These are phyloP conservation scores for Oryza officinalis DNA, from an alignment of 176 grass and related monocot genomes.

Conservation along the genomic window DNA sequence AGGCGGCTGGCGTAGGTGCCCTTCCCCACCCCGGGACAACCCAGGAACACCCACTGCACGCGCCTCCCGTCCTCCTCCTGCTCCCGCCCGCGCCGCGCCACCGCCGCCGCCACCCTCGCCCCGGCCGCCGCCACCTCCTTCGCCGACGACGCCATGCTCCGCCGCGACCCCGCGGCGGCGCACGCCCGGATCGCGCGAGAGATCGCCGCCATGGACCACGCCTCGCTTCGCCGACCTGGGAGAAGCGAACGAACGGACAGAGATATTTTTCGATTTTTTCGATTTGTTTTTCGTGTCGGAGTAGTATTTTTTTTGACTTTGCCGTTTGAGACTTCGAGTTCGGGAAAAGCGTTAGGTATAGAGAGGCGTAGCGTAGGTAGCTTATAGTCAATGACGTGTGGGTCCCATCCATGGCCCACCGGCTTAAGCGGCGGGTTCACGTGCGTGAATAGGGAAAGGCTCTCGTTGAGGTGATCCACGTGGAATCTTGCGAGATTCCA, in stretches of 20 bases:
- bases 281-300: background rate
- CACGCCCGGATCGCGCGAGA: constrained; percentile 44
- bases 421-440: background rate
- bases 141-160: constrained; percentile 23
- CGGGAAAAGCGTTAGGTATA: background rate
- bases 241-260: background rate
- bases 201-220: constrained; percentile 44
- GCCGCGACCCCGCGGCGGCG: constrained; percentile 5
- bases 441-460: background rate
- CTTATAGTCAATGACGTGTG: constrained; percentile 16
- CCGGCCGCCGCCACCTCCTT: constrained; percentile 16
- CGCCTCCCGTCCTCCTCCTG: constrained; percentile 47
- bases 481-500: constrained; percentile 18
- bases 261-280: constrained; percentile 31
- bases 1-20: constrained; percentile 97
- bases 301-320: background rate
- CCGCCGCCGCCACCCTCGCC: background rate
- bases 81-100: constrained; percentile 17
- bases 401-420: background rate
- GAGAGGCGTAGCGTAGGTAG: background rate
- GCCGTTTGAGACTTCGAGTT: constrained; percentile 14
- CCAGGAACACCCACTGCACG: constrained; percentile 96
- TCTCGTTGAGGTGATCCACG: background rate
- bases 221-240: constrained; percentile 5
- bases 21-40: constrained; percentile 93